phyloP scores from a whole-genome alignment of 805 yeast genomes.

The Wickerhamiella nectarea region DNA sequence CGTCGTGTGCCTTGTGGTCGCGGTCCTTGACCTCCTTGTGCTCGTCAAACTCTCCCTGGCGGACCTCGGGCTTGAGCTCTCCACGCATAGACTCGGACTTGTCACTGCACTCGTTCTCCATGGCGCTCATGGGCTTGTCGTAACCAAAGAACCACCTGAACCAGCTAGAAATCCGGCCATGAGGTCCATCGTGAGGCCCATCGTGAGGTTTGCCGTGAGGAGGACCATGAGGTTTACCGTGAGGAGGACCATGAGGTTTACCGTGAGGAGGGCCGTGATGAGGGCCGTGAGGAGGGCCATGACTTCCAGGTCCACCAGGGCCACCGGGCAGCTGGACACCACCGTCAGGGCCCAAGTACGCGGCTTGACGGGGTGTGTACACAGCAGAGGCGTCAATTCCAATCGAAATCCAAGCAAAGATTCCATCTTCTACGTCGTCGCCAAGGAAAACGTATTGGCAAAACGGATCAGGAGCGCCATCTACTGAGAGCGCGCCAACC shows the following conservation, averaged over 20 bases:
- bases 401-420: constrained; percentile 3
- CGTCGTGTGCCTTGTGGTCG: too few species aligned
- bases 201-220: background rate
- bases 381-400: constrained; percentile 3
- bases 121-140: too few species aligned
- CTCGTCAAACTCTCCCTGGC: background rate
- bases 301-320: background rate
- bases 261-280: background rate
- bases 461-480: constrained; percentile 2
- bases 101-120: too few species aligned
- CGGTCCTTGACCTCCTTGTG: too few species aligned
- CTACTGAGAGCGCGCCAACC: background rate
- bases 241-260: background rate
- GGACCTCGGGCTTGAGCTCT: background rate
- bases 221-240: background rate
- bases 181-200: background rate
- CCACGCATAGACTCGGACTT: background rate
- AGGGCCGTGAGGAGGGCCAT: background rate
- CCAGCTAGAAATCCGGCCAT: too few species aligned
- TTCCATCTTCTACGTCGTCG: background rate
- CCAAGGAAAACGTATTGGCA: constrained; percentile 2
- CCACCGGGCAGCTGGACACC: background rate
- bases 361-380: background rate
- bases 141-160: too few species aligned
- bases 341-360: background rate